phyloP scores from a whole-genome alignment of 2,329 filamentous ascomycete genomes.

The Colletotrichum caudatum region DNA sequence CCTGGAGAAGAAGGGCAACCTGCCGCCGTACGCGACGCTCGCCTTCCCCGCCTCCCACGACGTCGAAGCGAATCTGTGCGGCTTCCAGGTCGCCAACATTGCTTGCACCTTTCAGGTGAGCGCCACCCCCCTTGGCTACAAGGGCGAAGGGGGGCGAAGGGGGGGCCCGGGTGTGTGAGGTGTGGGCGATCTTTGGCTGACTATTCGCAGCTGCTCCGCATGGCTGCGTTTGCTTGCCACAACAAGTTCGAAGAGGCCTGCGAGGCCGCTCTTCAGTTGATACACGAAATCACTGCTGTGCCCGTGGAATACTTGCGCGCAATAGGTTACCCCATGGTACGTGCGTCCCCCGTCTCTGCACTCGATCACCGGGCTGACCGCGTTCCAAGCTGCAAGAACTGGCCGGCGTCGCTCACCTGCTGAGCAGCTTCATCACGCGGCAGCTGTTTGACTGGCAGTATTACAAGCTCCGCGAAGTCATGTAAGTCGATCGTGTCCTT shows the following conservation, averaged over 20 bases:
- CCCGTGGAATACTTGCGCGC: constrained; percentile 41
- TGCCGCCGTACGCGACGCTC: constrained; percentile 26
- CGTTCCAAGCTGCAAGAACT: constrained; percentile 38
- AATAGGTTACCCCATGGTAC: constrained; percentile 42
- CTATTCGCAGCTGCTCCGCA: constrained; percentile 32
- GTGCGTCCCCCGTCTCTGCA: no score
- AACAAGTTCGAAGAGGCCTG: constrained; percentile 41
- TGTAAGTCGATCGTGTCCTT: constrained; percentile 15
- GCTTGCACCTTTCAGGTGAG: constrained; percentile 49
- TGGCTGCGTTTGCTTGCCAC: constrained; percentile 41
- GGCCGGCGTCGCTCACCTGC: constrained; percentile 40
- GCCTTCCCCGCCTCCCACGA: constrained; percentile 32
- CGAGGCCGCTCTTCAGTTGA: constrained; percentile 34
- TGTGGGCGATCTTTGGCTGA: neutral
- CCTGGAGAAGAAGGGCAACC: constrained; percentile 23
- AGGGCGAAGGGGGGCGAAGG: no score
- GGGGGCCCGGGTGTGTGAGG: no score
- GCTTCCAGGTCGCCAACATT: constrained; percentile 54
- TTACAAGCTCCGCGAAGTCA: constrained; percentile 38
- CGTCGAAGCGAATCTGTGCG: constrained; percentile 48
- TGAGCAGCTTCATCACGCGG: constrained; percentile 42
- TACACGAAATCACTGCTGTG: constrained; percentile 37
- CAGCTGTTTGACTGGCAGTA: constrained; percentile 36
- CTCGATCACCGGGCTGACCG: neutral
- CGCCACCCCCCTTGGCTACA: no score